A percentile compares a stretch with the other conserved stretches of the same genome.
phyloP scores from a whole-genome alignment of 2,329 filamentous ascomycete species.

The Trichoderma sp. region DNA sequence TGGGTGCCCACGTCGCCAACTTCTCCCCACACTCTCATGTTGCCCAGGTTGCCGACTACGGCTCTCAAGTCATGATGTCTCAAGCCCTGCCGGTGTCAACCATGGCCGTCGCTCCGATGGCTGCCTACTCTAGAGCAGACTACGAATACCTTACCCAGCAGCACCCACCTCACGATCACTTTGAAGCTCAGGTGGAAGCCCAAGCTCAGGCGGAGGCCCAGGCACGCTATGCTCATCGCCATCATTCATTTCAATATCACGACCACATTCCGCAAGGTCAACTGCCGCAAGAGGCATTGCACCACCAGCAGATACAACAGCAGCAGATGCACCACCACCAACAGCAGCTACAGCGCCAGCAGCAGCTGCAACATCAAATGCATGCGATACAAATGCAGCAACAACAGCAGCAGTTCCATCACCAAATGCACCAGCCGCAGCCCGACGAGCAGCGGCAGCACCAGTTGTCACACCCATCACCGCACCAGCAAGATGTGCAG shows the following conservation, averaged over 20 bases:
- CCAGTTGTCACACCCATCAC: background rate
- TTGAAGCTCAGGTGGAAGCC: background rate
- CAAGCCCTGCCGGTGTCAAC: background rate
- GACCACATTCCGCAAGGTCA: background rate
- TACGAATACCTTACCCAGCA: background rate
- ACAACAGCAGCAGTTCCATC: background rate
- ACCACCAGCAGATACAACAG: background rate
- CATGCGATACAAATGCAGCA: background rate
- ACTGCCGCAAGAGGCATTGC: background rate
- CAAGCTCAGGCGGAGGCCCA: background rate
- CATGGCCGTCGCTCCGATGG: background rate
- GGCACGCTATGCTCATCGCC: background rate
- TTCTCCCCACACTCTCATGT: background rate
- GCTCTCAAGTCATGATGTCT: background rate
- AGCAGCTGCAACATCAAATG: background rate
- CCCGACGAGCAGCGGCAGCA: background rate
- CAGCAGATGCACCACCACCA: background rate
- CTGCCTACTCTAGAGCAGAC: background rate
- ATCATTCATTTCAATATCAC: background rate
- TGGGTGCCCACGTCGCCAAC: background rate
- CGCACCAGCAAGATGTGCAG: background rate
- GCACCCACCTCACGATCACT: background rate
- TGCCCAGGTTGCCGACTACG: background rate
- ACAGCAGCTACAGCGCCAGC: background rate
- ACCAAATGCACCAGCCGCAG: background rate